Evolutionary conservation across 805 yeast genomes (phyloP).

Genomic region (Tetrapisispora iriomotensis): DNA sequence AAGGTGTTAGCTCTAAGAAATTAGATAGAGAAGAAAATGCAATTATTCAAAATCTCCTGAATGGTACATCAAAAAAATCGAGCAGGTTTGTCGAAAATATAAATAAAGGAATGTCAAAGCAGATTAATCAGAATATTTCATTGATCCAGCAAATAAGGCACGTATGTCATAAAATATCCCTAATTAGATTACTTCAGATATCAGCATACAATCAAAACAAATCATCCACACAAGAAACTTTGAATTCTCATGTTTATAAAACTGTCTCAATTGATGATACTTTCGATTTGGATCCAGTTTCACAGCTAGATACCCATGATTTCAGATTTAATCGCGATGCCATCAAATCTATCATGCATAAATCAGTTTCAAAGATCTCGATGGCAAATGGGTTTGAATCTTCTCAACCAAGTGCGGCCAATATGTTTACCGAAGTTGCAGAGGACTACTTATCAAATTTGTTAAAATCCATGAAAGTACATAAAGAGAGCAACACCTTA

Average conservation of each 20-base stretch:
- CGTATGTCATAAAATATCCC: constrained; percentile 76
- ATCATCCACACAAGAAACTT: constrained; percentile 6
- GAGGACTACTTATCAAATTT: constrained; percentile 70
- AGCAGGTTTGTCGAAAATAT: constrained; percentile 31
- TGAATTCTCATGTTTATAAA: constrained; percentile 16
- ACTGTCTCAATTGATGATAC: constrained; percentile 44
- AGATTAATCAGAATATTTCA: constrained; percentile 54
- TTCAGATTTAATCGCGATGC: constrained; percentile 42
- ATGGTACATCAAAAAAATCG: constrained; percentile 32
- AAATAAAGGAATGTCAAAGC: constrained; percentile 49
- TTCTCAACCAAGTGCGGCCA: constrained; percentile 66
- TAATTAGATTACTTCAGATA: constrained; percentile 78
- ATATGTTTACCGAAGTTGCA: constrained; percentile 73
- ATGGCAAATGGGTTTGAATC: constrained; percentile 92
- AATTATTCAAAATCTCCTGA: constrained; percentile 32
- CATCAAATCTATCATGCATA: constrained; percentile 55
- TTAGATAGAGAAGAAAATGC: constrained; percentile 38
- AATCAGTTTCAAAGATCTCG: constrained; percentile 63
- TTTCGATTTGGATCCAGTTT: constrained; percentile 72
- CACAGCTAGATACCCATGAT: constrained; percentile 66
- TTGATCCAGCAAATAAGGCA: constrained; percentile 84
- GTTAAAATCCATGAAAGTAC: constrained; percentile 58
- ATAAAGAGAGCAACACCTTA: constrained; percentile 49
- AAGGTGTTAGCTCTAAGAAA: constrained; percentile 42
- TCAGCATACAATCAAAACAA: constrained; percentile 16